Base-by-base conservation (phyloP, 305 asterid species). In the Solanum hybrid region DNA sequence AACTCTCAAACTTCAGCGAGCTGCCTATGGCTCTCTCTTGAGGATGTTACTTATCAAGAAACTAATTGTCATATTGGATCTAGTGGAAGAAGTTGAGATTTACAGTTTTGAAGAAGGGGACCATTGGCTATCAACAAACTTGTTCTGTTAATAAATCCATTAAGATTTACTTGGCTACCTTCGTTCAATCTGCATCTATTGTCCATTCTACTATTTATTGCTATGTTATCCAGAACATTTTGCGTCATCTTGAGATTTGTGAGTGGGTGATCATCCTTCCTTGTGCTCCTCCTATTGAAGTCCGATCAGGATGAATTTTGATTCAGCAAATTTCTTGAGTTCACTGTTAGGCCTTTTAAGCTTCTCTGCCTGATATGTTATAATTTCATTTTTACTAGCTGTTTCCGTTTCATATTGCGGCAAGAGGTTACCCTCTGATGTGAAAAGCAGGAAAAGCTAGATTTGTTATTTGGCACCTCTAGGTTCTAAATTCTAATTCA, bases 401-500 rank as follows among this genome's bases (percentile, higher is more conserved):
- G 12, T 78, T 77, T 81, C 85, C 10, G 2, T 78, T 77, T 42
- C 72, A 27, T 35, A 27, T 16, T 81, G 87, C 10, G 14, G 9
- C 72, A 27, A 82, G 37, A 42, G 71, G 87, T 82, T 42, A 27
- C 72, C 72, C 87, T 81, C 26, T 42, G 27, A 81, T 81, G 60
- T 42, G 87, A 42, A 27, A 20, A 16, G 36, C 72, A 82, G 27
- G 87, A 42, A 81, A 26, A 69, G 16, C 71, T 78, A 35, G 27
- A 42, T 82, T 17, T 82, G 5, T 82, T 27, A 42, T 82, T 82
- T 82, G 87, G 72, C 32, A 42, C 85, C 86, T 84, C 29, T 89
- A 79, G 77, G 86, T 89, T 92, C 34, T 34, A 35, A 90, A 86
- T 89, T 92, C 29, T 34, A 35, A 90, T 85, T 85, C 87, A 78